Evolutionary conservation across 83 land plant species (phyloP).

Genomic region (Larix sibirica): DNA sequence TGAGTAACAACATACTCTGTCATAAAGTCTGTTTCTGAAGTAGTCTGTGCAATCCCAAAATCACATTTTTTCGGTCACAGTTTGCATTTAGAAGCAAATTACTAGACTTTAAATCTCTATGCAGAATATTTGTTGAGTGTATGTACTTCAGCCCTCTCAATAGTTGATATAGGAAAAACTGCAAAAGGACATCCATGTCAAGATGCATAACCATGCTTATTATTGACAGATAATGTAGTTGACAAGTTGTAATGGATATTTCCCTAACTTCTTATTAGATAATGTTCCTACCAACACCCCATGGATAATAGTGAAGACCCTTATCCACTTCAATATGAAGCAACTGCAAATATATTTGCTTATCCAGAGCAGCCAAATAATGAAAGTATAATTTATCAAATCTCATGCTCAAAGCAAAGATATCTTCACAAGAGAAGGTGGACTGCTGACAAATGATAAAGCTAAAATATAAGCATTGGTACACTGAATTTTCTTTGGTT

Average conservation of each 20-base stretch:
- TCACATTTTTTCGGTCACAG: constrained; percentile 41
- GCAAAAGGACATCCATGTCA: constrained; percentile 21
- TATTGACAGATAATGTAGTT: constrained; percentile 2
- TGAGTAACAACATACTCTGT: no score
- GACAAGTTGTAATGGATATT: neutral
- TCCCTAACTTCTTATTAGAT: neutral
- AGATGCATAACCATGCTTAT: neutral
- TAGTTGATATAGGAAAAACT: constrained; percentile 38
- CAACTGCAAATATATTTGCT: neutral
- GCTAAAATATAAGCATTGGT: neutral
- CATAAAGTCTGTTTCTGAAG: constrained; percentile 32
- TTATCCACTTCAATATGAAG: neutral
- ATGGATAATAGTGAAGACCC: no score
- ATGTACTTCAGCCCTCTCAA: constrained; percentile 41
- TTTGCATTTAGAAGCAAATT: constrained; percentile 37
- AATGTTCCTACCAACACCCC: neutral
- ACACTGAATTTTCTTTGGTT: no score
- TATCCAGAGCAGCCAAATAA: neutral
- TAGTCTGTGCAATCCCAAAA: constrained; percentile 35
- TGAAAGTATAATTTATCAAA: neutral
- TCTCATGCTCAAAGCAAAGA: neutral
- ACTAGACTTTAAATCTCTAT: constrained; percentile 39
- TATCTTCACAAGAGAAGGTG: neutral
- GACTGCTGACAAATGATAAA: neutral
- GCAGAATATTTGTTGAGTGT: constrained; percentile 38